Evolutionary conservation across 768 basidiomycete genomes (phyloP).

Genomic region (Suillus spraguei): DNA sequence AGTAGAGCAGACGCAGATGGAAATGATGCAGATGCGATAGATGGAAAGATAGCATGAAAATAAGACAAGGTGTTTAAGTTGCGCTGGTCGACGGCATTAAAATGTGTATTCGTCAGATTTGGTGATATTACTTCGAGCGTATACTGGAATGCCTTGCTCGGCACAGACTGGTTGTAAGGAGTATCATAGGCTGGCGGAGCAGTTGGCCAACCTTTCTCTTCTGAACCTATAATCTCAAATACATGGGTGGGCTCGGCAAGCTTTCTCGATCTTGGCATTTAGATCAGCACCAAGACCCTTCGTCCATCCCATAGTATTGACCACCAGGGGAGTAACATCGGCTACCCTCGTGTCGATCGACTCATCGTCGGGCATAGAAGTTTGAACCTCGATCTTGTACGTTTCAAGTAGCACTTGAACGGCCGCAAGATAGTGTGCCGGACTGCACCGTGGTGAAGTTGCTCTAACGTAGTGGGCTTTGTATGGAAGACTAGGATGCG

Average conservation of each 20-base stretch:
- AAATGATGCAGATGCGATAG: not conserved
- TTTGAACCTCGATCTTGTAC: conserved; percentile 70
- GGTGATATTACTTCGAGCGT: conserved; percentile 50
- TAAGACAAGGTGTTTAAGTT: conserved; percentile 74
- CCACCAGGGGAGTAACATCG: conserved; percentile 76
- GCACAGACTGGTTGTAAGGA: conserved; percentile 8
- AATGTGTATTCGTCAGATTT: conserved; percentile 22
- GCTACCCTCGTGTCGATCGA: conserved; percentile 42
- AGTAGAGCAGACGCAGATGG: conserved; percentile 27
- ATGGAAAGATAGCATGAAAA: conserved; percentile 58
- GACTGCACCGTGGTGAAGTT: conserved; percentile 74
- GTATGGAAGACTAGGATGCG: conserved; percentile 73
- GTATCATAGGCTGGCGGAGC: conserved; percentile 13
- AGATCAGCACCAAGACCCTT: conserved; percentile 92
- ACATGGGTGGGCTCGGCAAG: conserved; percentile 52
- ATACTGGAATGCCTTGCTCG: conserved; percentile 2
- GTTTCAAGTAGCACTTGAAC: conserved; percentile 66
- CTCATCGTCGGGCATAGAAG: conserved; percentile 30
- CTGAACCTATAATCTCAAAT: conserved; percentile 24
- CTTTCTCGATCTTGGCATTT: conserved; percentile 66
- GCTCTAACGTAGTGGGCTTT: conserved; percentile 83
- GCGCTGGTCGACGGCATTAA: conserved; percentile 67
- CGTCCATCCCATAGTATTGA: conserved; percentile 97
- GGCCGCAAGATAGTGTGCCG: conserved; percentile 72
- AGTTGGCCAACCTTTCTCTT: conserved; percentile 27